phyloP scores from a whole-genome alignment of 352 stramenopile genomes.

The Pythium coloratum region DNA sequence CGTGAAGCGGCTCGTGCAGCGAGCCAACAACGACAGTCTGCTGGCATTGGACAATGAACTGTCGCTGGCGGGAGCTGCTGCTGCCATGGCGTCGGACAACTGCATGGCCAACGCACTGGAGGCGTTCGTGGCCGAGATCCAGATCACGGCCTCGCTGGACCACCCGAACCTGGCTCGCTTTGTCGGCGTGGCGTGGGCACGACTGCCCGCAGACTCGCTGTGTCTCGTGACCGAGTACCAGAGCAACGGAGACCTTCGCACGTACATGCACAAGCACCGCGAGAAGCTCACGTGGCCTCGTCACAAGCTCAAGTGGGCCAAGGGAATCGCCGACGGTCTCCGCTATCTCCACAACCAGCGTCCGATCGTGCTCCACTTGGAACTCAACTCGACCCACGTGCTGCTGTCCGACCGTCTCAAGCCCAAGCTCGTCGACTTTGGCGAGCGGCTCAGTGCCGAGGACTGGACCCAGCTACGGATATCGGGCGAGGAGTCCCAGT shows the following conservation, averaged over 20 bases:
- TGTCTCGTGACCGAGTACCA: constrained; percentile 36
- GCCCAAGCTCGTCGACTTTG: constrained; percentile 34
- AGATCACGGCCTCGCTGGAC: constrained; percentile 37
- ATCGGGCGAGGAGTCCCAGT: constrained; percentile 6
- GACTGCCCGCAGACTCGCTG: constrained; percentile 24
- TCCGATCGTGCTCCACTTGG: constrained; percentile 28
- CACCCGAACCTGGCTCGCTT: constrained; percentile 55
- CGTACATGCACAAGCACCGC: constrained; percentile 19
- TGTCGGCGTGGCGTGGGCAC: constrained; percentile 54
- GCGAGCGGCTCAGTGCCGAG: constrained; percentile 23
- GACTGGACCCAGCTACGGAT: constrained; percentile 30
- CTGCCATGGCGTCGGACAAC: constrained; percentile 18
- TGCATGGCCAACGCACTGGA: constrained; percentile 19
- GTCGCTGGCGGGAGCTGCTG: constrained; percentile 8
- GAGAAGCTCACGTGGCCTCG: constrained; percentile 25
- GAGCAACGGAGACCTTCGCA: constrained; percentile 24
- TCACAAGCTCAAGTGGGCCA: constrained; percentile 28
- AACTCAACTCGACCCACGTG: constrained; percentile 30
- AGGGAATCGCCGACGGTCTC: constrained; percentile 21
- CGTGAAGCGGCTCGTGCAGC: constrained; percentile 41
- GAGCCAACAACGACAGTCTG: constrained; percentile 20
- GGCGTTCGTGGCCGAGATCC: constrained; percentile 41
- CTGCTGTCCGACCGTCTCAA: constrained; percentile 29
- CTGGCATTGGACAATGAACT: constrained; percentile 26
- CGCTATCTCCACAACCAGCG: constrained; percentile 26